These are phyloP conservation scores for Scheffersomyces ergatensis DNA, from an alignment of 805 yeast genomes.

Conservation along the genomic window DNA sequence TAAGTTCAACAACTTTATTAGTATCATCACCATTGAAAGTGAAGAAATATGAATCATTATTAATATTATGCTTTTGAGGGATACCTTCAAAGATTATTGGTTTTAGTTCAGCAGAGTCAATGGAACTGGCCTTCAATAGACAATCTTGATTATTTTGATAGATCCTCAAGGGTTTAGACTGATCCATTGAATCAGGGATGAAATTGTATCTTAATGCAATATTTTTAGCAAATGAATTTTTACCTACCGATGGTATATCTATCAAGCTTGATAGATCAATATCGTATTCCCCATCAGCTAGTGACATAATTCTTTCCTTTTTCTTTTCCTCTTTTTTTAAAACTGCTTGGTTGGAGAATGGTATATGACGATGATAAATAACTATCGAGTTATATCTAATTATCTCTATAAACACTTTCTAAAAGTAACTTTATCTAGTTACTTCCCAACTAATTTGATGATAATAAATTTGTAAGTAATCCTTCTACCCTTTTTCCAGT, in stretches of 20 bases:
- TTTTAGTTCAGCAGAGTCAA: slow-evolving; percentile 13
- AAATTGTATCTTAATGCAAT: slow-evolving; percentile 39
- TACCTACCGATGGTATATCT: slow-evolving; percentile 3
- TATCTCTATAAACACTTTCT: too few species aligned
- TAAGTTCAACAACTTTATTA: slow-evolving; percentile 17
- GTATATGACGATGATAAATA: too few species aligned
- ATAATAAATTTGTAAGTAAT: too few species aligned
- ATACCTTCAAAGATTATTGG: slow-evolving; percentile 39
- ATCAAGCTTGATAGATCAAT: slow-evolving; percentile 31
- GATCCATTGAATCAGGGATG: slow-evolving; percentile 41
- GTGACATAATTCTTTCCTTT: slow-evolving; percentile 23
- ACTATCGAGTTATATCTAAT: too few species aligned
- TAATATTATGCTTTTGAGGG: slow-evolving; percentile 17
- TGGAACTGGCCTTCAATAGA: slow-evolving; percentile 27
- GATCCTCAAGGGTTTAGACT: slow-evolving; percentile 26
- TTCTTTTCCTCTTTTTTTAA: too few species aligned
- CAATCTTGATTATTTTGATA: slow-evolving; percentile 34
- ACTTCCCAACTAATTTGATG: too few species aligned
- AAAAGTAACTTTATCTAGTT: too few species aligned
- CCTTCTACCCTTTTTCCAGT: too few species aligned
- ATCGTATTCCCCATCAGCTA: slow-evolving; percentile 44
- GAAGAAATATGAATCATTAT: slow-evolving; percentile 30
- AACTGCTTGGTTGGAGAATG: too few species aligned
- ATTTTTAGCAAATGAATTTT: background rate
- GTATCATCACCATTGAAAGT: slow-evolving; percentile 13